These are phyloP conservation scores for Scutellaria minor DNA, from an alignment of 257 asterid genomes.

Conservation along the genomic window DNA sequence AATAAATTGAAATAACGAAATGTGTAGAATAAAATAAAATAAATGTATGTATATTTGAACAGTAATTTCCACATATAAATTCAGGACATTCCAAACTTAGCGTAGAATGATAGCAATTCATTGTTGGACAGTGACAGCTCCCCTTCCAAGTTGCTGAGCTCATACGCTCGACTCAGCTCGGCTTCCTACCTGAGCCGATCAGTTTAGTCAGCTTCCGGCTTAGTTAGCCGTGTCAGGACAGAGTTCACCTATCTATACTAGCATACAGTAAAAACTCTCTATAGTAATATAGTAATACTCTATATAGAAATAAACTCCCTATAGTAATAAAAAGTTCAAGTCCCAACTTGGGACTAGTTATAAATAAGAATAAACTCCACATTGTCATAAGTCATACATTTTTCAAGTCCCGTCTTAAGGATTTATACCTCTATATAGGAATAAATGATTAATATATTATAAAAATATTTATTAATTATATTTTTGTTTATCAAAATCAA, in stretches of 20 bases:
- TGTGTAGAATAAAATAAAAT: not conserved
- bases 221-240: not conserved
- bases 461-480: too few species aligned
- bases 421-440: too few species aligned
- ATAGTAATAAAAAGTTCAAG: too few species aligned
- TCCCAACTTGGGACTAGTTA: too few species aligned
- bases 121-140: slow-evolving; percentile 39
- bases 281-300: too few species aligned
- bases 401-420: too few species aligned
- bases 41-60: not conserved
- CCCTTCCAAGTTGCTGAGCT: slow-evolving; percentile 32
- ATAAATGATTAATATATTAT: too few species aligned
- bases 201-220: not conserved
- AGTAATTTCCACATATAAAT: not conserved
- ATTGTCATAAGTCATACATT: too few species aligned
- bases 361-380: too few species aligned
- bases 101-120: slow-evolving; percentile 28
- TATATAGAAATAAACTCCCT: too few species aligned
- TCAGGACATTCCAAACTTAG: slow-evolving; percentile 2
- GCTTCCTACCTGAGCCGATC: not conserved
- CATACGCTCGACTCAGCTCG: not conserved
- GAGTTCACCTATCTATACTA: not conserved
- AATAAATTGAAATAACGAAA: not conserved
- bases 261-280: too few species aligned
- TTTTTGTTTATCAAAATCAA: too few species aligned